phyloP scores from a whole-genome alignment of 768 basidiomycete genomes.

The Daedaleopsis nitida region DNA sequence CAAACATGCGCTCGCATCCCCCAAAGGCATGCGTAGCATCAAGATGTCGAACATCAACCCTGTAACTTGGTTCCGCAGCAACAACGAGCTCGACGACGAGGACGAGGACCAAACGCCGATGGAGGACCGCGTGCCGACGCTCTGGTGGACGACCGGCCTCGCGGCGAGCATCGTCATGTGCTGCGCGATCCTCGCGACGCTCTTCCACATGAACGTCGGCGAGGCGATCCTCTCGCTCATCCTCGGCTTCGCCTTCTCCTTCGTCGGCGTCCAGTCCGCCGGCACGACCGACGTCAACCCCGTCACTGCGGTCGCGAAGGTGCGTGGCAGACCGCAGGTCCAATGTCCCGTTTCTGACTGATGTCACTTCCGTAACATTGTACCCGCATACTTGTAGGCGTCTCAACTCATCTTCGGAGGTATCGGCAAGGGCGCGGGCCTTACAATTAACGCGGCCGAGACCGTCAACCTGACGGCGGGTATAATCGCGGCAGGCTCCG shows the following conservation, averaged over 20 bases:
- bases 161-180: constrained; percentile 49
- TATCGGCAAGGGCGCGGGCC: constrained; percentile 49
- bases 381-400: constrained; percentile 26
- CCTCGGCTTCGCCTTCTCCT: constrained; percentile 66
- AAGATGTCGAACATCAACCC: constrained; percentile 14
- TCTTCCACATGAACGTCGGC: constrained; percentile 59
- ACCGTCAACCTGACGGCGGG: constrained; percentile 55
- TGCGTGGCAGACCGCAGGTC: background rate
- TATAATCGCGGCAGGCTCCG: constrained; percentile 55
- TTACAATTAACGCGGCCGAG: constrained; percentile 38
- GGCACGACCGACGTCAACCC: constrained; percentile 66
- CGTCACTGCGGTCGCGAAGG: constrained; percentile 58
- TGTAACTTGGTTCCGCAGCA: constrained; percentile 23
- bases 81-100: constrained; percentile 31
- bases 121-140: constrained; percentile 55
- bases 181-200: constrained; percentile 53
- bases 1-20: too few relatives aligned
- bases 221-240: constrained; percentile 58
- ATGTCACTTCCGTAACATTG: background rate
- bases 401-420: constrained; percentile 70
- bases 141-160: constrained; percentile 57
- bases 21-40: constrained; percentile 1
- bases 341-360: background rate
- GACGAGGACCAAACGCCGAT: constrained; percentile 55
- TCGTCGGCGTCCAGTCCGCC: constrained; percentile 63